These are phyloP conservation scores for Phytopythium mirpurense DNA, from an alignment of 352 stramenopile species.

Conservation along the genomic window DNA sequence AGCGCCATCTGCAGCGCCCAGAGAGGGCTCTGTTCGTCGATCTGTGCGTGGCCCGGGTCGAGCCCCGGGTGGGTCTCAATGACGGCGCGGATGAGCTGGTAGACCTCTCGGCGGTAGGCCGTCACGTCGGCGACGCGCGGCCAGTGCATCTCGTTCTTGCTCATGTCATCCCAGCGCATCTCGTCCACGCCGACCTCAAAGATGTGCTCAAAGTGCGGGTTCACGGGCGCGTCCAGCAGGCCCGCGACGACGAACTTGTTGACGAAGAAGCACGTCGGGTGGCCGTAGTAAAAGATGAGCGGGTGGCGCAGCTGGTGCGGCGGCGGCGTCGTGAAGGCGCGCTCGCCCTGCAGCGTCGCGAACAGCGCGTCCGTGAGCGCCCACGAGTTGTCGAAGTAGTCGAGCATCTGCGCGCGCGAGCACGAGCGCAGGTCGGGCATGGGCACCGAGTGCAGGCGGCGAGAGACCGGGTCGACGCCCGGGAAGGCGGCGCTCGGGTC, in stretches of 20 bases:
- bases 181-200: slow-evolving; percentile 98
- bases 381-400: slow-evolving; percentile 96
- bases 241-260: slow-evolving; percentile 96
- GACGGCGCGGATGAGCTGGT: slow-evolving; percentile 81
- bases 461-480: slow-evolving; percentile 32
- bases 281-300: slow-evolving; percentile 98
- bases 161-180: slow-evolving; percentile 99
- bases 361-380: slow-evolving; percentile 93
- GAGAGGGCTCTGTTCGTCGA: slow-evolving; percentile 81
- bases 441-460: slow-evolving; percentile 46
- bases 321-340: slow-evolving; percentile 88
- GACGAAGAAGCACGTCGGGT: slow-evolving; percentile 94
- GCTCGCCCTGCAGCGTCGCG: slow-evolving; percentile 85
- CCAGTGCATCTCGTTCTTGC: slow-evolving; percentile 95
- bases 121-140: slow-evolving; percentile 88
- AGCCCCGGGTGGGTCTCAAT: slow-evolving; percentile 88
- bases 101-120: slow-evolving; percentile 91
- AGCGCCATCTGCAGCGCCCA: slow-evolving; percentile 95
- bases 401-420: slow-evolving; percentile 81
- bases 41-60: slow-evolving; percentile 64
- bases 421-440: slow-evolving; percentile 85
- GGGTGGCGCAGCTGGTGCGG: slow-evolving; percentile 93
- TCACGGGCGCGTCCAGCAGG: slow-evolving; percentile 84
- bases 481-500: slow-evolving; percentile 44
- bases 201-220: slow-evolving; percentile 93